Conservation (phyloP, 345 rosid species). For the Conringia planisiliqua region DNA sequence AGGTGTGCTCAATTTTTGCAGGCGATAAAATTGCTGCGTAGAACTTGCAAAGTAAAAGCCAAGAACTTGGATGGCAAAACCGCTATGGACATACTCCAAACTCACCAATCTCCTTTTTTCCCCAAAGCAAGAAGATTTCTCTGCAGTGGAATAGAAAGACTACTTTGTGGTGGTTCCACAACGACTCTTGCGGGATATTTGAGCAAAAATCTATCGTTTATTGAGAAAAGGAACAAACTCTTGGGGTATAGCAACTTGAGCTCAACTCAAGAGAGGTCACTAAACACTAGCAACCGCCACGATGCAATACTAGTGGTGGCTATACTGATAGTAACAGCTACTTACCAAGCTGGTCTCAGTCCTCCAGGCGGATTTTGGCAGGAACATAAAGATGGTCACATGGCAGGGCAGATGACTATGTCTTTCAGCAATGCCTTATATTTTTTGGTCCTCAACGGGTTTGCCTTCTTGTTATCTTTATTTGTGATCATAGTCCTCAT, state of each 20-base stretch:
- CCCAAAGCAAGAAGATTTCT: not conserved
- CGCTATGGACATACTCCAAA: constrained; percentile 21
- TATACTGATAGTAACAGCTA: constrained; percentile 34
- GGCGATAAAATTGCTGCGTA: constrained; percentile 17
- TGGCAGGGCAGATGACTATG: not conserved
- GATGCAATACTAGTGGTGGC: constrained; percentile 32
- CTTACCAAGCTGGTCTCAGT: constrained; percentile 34
- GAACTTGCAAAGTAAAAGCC: constrained; percentile 3
- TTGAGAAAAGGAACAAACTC: not conserved
- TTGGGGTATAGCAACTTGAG: not conserved
- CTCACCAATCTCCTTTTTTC: not conserved
- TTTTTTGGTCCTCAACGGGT: not conserved
- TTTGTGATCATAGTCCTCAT: constrained; percentile 15
- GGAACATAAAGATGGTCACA: not conserved
- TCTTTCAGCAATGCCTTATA: not conserved
- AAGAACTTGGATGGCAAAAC: constrained; percentile 30
- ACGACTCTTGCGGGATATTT: not conserved
- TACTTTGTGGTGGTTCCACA: not conserved
- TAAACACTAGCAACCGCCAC: not conserved
- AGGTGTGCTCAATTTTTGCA: not conserved
- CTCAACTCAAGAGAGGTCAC: not conserved
- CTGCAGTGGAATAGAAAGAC: not conserved
- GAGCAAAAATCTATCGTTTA: not conserved
- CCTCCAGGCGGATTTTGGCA: constrained; percentile 34
- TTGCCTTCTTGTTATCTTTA: not conserved